Evolutionary conservation across 306 rosid genomes (phyloP).

Genomic region (Hippophae rhamnoides): DNA sequence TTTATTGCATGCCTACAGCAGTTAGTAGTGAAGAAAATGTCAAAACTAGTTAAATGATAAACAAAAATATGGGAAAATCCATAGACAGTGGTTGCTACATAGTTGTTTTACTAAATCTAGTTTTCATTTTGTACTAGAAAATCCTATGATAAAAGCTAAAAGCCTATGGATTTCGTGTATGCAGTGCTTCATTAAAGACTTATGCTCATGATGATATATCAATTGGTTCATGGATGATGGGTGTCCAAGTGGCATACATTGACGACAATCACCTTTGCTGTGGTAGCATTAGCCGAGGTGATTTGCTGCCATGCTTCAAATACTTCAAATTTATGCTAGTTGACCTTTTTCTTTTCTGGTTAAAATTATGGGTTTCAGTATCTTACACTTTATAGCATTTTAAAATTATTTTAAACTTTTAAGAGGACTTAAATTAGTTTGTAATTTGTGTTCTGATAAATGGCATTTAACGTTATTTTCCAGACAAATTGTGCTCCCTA

Average conservation of each 20-base stretch:
- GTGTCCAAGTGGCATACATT: slow-evolving; percentile 73
- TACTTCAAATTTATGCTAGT: neutral
- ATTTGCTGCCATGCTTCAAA: slow-evolving; percentile 5
- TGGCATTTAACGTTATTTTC: slow-evolving; percentile 14
- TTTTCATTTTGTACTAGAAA: neutral
- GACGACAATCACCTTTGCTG: slow-evolving; percentile 95
- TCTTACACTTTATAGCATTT: neutral
- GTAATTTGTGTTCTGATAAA: slow-evolving; percentile 17
- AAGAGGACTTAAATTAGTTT: neutral
- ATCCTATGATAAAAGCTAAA: neutral
- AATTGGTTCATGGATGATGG: slow-evolving; percentile 99
- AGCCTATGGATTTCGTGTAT: slow-evolving; percentile 16
- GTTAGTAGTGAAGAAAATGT: too few species aligned
- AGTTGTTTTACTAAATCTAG: too few species aligned
- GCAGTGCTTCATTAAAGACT: slow-evolving; percentile 82
- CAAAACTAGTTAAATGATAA: too few species aligned
- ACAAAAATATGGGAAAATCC: too few species aligned
- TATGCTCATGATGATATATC: slow-evolving; percentile 86
- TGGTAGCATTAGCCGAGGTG: slow-evolving; percentile 78
- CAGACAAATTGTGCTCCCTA: slow-evolving; percentile 86
- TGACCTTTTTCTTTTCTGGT: neutral
- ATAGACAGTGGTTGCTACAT: too few species aligned
- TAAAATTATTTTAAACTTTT: neutral
- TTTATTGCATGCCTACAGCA: too few species aligned
- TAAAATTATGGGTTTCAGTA: neutral